Evolutionary conservation across 768 basidiomycete genomes (phyloP).

Genomic region (Brasilioporus rufonigricans): DNA sequence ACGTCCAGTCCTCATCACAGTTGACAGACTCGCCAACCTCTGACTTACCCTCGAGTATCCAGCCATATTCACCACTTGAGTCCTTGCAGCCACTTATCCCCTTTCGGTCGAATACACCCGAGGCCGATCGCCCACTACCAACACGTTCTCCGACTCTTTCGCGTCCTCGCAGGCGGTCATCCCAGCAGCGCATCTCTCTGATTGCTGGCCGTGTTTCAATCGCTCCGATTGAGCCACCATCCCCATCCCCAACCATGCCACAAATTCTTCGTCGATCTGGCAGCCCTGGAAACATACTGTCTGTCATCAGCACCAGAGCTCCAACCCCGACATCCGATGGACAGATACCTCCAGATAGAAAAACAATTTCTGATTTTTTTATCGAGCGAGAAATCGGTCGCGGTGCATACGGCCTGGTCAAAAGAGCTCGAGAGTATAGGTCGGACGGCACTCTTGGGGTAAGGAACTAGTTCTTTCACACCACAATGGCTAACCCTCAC

Average conservation of each 20-base stretch:
- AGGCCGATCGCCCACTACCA: slow-evolving; percentile 30
- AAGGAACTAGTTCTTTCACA: slow-evolving; percentile 35
- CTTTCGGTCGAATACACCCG: slow-evolving; percentile 19
- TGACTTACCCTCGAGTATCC: slow-evolving; percentile 34
- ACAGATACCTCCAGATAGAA: slow-evolving; percentile 45
- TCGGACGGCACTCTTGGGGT: slow-evolving; percentile 81
- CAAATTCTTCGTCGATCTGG: slow-evolving; percentile 62
- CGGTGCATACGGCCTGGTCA: slow-evolving; percentile 95
- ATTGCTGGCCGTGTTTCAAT: slow-evolving; percentile 81
- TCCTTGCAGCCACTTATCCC: slow-evolving; percentile 18
- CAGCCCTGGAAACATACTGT: slow-evolving; percentile 63
- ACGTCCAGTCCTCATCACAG: slow-evolving; percentile 28
- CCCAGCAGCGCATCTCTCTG: slow-evolving; percentile 81
- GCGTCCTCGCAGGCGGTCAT: slow-evolving; percentile 72
- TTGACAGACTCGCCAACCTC: slow-evolving; percentile 30
- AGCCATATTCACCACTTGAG: slow-evolving; percentile 31
- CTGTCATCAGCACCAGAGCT: slow-evolving; percentile 58
- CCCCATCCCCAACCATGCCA: slow-evolving; percentile 57
- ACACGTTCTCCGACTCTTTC: slow-evolving; percentile 55
- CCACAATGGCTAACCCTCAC: slow-evolving; percentile 5
- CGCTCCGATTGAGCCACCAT: slow-evolving; percentile 71
- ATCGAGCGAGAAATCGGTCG: slow-evolving; percentile 88
- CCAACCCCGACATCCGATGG: slow-evolving; percentile 51
- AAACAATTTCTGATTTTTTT: slow-evolving; percentile 81
- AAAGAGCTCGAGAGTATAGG: slow-evolving; percentile 78